phyloP scores from a whole-genome alignment of 176 grass and related monocot species.

The Musa schizocarpa region DNA sequence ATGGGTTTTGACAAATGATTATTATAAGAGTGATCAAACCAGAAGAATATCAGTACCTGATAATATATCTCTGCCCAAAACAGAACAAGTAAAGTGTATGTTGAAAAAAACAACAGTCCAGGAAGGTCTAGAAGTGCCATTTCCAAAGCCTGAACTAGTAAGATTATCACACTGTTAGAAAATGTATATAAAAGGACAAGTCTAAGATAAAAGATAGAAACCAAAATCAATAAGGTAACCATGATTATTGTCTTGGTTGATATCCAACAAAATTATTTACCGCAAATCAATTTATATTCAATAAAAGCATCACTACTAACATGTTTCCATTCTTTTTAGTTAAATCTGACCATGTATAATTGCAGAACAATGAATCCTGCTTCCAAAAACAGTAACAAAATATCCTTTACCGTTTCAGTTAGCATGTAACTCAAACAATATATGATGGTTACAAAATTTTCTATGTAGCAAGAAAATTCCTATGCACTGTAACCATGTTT shows the following conservation, averaged over 20 bases:
- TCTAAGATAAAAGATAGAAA: neutral
- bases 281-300: too few species aligned
- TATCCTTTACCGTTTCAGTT: neutral
- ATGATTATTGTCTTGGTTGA: neutral
- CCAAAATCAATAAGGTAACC: neutral
- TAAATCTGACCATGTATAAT: too few species aligned
- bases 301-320: too few species aligned
- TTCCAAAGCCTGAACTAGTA: constrained; percentile 62
- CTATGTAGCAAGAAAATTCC: neutral
- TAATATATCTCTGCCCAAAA: constrained; percentile 97
- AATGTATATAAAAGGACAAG: neutral
- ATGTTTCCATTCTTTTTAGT: too few species aligned
- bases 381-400: neutral
- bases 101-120: constrained; percentile 88
- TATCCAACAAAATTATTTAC: neutral
- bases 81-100: constrained; percentile 65
- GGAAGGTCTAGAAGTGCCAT: constrained; percentile 86
- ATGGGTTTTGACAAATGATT: neutral
- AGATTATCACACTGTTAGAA: neutral
- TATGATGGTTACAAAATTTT: neutral
- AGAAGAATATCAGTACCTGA: constrained; percentile 33
- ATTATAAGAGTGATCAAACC: neutral
- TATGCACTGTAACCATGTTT: too few species aligned
- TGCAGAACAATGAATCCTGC: neutral
- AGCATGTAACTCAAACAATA: neutral